Conservation (phyloP, 2,329 filamentous ascomycete genomes). For the Diatrype stigma region DNA sequence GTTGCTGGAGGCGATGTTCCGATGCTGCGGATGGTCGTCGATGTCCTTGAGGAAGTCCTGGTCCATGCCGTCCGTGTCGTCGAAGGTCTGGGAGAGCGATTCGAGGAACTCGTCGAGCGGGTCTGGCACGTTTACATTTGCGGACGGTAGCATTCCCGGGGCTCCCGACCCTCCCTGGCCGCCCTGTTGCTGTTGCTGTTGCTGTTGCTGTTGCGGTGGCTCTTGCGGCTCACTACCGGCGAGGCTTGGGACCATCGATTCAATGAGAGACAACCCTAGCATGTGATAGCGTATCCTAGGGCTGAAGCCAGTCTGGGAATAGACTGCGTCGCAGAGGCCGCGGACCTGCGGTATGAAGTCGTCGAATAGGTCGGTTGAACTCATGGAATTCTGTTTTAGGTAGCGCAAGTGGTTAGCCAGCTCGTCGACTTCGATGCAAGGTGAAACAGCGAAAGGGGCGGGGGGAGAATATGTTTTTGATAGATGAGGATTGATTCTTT, state of each 20-base stretch:
- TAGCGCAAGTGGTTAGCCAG: slow-evolving; percentile 15
- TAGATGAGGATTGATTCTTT: too few relatives aligned
- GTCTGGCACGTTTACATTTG: slow-evolving; percentile 12
- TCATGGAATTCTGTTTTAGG: slow-evolving; percentile 32
- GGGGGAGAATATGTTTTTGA: too few relatives aligned
- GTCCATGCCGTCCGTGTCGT: slow-evolving; percentile 1
- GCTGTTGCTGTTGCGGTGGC: too few relatives aligned
- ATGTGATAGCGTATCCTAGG: slow-evolving; percentile 39
- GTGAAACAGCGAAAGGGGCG: too few relatives aligned
- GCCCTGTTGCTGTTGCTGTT: too few relatives aligned
- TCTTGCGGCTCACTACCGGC: slow-evolving; percentile 14
- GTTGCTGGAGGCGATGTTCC: not conserved
- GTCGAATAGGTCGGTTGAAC: slow-evolving; percentile 34
- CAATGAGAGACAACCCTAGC: slow-evolving; percentile 36
- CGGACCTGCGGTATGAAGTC: slow-evolving; percentile 38
- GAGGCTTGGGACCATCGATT: slow-evolving; percentile 31
- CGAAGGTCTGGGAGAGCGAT: slow-evolving; percentile 15
- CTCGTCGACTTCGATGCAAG: too few relatives aligned
- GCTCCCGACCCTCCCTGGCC: too few relatives aligned
- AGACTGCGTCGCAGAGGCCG: slow-evolving; percentile 40
- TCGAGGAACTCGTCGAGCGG: slow-evolving; percentile 18
- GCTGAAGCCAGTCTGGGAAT: slow-evolving; percentile 29
- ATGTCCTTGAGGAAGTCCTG: slow-evolving; percentile 7
- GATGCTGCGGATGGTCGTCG: not conserved
- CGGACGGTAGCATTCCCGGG: slow-evolving; percentile 9